Conservation (phyloP, 805 yeast genomes). For the Saccharomycopsis fermentans region DNA sequence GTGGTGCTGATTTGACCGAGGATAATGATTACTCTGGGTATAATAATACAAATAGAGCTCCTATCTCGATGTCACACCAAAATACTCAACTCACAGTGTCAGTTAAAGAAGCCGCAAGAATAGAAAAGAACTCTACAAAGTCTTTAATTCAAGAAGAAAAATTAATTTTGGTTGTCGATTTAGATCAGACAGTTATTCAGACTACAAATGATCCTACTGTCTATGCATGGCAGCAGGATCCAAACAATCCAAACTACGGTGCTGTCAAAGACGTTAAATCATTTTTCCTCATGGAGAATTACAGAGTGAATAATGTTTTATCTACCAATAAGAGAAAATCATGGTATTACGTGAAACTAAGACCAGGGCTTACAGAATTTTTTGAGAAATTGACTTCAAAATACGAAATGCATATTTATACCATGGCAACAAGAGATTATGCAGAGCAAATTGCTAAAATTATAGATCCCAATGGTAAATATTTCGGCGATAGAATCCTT, state of each 20-base stretch:
- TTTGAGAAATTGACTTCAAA: slow-evolving; percentile 49
- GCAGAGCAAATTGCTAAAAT: slow-evolving; percentile 83
- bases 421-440: slow-evolving; percentile 95
- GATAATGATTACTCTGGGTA: slow-evolving; percentile 54
- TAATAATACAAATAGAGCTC: slow-evolving; percentile 53
- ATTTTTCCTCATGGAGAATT: slow-evolving; percentile 64
- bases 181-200: slow-evolving; percentile 95
- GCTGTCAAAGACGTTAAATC: slow-evolving; percentile 73
- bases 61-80: slow-evolving; percentile 83
- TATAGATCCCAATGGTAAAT: slow-evolving; percentile 80
- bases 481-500: slow-evolving; percentile 84
- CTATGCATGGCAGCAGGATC: slow-evolving; percentile 90
- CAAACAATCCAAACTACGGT: slow-evolving; percentile 72
- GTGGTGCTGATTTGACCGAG: slow-evolving; percentile 68
- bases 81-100: slow-evolving; percentile 77
- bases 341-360: slow-evolving; percentile 84
- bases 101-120: slow-evolving; percentile 72
- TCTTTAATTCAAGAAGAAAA: slow-evolving; percentile 53
- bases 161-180: slow-evolving; percentile 84
- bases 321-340: slow-evolving; percentile 42
- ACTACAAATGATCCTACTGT: slow-evolving; percentile 97
- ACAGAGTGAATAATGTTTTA: neutral
- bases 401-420: slow-evolving; percentile 89
- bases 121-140: slow-evolving; percentile 58
- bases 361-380: slow-evolving; percentile 80